Conservation (phyloP, 176 grass and related monocot species). For the Lolium multiflorum region DNA sequence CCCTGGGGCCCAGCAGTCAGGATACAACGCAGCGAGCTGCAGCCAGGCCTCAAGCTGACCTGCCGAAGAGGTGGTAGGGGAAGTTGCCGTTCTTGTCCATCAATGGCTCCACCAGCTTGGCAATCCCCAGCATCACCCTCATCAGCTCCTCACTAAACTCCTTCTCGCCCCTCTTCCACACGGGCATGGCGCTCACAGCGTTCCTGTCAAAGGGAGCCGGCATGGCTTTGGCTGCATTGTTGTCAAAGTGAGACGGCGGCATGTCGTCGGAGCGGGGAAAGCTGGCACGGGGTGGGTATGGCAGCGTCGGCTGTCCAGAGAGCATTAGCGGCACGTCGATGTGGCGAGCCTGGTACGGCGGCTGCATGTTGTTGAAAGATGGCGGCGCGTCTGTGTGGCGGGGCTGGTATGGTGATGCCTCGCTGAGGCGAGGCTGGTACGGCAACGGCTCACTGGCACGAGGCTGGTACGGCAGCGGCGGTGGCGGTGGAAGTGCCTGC, state of each 20-base stretch:
- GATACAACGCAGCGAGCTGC: slow-evolving; percentile 4
- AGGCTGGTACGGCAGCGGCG: slow-evolving; percentile 17
- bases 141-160: slow-evolving; percentile 53
- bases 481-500: slow-evolving; percentile 41
- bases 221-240: not conserved
- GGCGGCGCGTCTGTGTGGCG: too few species aligned
- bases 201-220: not conserved
- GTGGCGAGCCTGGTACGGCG: not conserved
- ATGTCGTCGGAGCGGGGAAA: slow-evolving; percentile 24
- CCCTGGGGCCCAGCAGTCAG: slow-evolving; percentile 28
- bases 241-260: not conserved
- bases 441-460: not conserved
- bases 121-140: slow-evolving; percentile 62
- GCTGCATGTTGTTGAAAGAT: too few species aligned
- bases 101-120: slow-evolving; percentile 61
- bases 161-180: slow-evolving; percentile 39
- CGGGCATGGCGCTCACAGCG: not conserved
- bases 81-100: slow-evolving; percentile 61
- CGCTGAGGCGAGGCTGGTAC: slow-evolving; percentile 17
- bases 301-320: slow-evolving; percentile 36
- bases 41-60: not conserved
- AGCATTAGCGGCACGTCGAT: slow-evolving; percentile 5
- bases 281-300: slow-evolving; percentile 26
- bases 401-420: too few species aligned
- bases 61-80: slow-evolving; percentile 60